Conservation (phyloP, 1,139 yeast species). For the Candida labiduridarum region DNA sequence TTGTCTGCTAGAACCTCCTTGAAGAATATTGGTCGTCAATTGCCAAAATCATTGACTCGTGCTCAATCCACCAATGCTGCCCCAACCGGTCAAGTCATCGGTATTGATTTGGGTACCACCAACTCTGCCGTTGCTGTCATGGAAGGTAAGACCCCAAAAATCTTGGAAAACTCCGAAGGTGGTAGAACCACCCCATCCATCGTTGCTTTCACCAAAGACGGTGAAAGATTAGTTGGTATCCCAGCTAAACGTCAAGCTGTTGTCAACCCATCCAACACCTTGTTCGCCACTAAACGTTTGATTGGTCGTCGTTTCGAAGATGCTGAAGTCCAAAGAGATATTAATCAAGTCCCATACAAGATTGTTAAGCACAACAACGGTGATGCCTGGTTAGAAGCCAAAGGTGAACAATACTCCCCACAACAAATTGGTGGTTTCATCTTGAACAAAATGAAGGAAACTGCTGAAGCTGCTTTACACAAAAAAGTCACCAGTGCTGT, state of each 20-base stretch:
- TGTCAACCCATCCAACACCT: slow-evolving; percentile 96
- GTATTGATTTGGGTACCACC: slow-evolving; percentile 99
- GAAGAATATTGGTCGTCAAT: slow-evolving; percentile 44
- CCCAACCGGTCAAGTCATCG: slow-evolving; percentile 82
- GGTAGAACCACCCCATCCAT: slow-evolving; percentile 98
- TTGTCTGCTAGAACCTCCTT: slow-evolving; percentile 50
- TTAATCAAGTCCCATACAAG: slow-evolving; percentile 96
- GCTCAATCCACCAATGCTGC: slow-evolving; percentile 52
- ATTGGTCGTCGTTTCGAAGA: slow-evolving; percentile 99
- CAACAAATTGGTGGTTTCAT: slow-evolving; percentile 98
- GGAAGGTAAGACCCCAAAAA: slow-evolving; percentile 88
- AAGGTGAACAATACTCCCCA: slow-evolving; percentile 91
- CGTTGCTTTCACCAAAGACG: slow-evolving; percentile 95
- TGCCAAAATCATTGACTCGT: slow-evolving; percentile 46
- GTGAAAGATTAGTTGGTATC: slow-evolving; percentile 90
- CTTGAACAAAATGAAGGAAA: slow-evolving; percentile 94
- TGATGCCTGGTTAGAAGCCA: slow-evolving; percentile 99
- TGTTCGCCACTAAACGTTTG: slow-evolving; percentile 97
- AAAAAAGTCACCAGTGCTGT: slow-evolving; percentile 85
- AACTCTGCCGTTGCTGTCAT: slow-evolving; percentile 98
- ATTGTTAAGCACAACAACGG: slow-evolving; percentile 95
- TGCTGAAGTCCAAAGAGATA: slow-evolving; percentile 93
- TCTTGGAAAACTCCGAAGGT: slow-evolving; percentile 98
- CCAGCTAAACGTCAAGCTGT: slow-evolving; percentile 99
- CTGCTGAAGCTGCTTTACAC: slow-evolving; percentile 91